Evolutionary conservation across 441 rosid genomes (phyloP).

Genomic region (Euphorbia schlechtendalii): DNA sequence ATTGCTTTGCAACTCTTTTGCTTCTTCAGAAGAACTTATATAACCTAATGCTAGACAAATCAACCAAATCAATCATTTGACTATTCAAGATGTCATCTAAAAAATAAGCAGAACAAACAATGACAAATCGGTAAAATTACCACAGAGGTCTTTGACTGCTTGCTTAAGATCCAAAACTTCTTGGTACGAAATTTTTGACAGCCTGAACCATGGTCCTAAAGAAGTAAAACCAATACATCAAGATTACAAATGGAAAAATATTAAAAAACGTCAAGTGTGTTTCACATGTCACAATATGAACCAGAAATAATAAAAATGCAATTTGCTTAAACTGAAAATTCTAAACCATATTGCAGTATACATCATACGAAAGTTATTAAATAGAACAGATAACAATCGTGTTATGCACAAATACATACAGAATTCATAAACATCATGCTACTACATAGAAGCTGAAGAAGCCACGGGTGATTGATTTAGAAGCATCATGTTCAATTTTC

Average conservation of each 20-base stretch:
- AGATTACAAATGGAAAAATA: not conserved
- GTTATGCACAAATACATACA: not conserved
- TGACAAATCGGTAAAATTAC: conserved; percentile 41
- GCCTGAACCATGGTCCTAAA: conserved; percentile 85
- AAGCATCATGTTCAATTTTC: not conserved
- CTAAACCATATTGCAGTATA: not conserved
- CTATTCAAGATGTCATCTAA: not conserved
- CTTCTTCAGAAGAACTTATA: conserved; percentile 31
- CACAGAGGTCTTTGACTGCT: conserved; percentile 56
- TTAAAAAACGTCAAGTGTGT: no score
- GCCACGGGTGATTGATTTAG: not conserved
- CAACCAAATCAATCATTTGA: conserved; percentile 10
- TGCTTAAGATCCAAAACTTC: conserved; percentile 55
- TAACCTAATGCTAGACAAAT: conserved; percentile 48
- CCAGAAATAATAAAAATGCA: not conserved
- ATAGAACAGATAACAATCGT: not conserved
- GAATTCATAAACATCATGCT: not conserved
- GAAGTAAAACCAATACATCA: conserved; percentile 12
- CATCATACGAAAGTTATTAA: not conserved
- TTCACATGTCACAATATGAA: not conserved
- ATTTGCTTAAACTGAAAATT: not conserved
- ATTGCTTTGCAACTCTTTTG: conserved; percentile 32
- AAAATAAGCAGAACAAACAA: conserved; percentile 4
- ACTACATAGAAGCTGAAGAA: not conserved
- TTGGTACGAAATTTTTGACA: conserved; percentile 57